Evolutionary conservation across 768 basidiomycete species (phyloP).

Genomic region (Cantharellus anzutake): DNA sequence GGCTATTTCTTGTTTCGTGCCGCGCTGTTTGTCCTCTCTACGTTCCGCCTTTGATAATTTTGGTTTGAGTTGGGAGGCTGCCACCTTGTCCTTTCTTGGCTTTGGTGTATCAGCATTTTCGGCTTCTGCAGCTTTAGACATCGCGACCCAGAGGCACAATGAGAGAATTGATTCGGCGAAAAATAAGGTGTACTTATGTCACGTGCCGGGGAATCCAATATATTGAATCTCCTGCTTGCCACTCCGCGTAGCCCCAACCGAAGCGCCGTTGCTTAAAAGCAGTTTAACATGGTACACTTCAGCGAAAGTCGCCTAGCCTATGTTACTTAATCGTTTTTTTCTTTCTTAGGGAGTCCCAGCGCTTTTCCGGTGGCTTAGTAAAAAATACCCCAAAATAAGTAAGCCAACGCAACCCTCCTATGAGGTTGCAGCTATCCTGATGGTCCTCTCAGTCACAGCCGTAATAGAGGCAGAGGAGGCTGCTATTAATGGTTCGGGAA

Average conservation of each 20-base stretch:
- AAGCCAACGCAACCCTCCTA: slow-evolving; percentile 14
- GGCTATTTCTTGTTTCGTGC: slow-evolving; percentile 45
- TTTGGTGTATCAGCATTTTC: not conserved
- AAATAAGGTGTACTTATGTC: not conserved
- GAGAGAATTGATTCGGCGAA: not conserved
- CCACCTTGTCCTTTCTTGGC: not conserved
- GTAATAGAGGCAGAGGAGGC: slow-evolving; percentile 75
- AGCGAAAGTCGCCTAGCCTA: not conserved
- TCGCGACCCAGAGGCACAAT: no score
- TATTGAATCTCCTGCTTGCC: not conserved
- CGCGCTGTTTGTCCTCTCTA: slow-evolving; percentile 59
- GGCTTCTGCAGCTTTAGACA: no score
- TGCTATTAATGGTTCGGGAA: slow-evolving; percentile 40
- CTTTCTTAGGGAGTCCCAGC: slow-evolving; percentile 77
- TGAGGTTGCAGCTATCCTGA: not conserved
- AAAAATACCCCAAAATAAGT: slow-evolving; percentile 97
- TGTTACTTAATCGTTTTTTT: not conserved
- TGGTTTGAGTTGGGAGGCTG: not conserved
- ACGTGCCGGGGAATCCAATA: not conserved
- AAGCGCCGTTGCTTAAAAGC: not conserved
- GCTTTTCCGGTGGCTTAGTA: slow-evolving; percentile 94
- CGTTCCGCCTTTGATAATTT: slow-evolving; percentile 57
- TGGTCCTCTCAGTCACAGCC: slow-evolving; percentile 33
- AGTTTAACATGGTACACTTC: slow-evolving; percentile 1
- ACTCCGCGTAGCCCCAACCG: not conserved